Percentiles rank a stretch among this genome's conserved stretches.
These are phyloP conservation scores for Tolypocladium paradoxum DNA, from an alignment of 2,329 filamentous ascomycete genomes.

Conservation along the genomic window DNA sequence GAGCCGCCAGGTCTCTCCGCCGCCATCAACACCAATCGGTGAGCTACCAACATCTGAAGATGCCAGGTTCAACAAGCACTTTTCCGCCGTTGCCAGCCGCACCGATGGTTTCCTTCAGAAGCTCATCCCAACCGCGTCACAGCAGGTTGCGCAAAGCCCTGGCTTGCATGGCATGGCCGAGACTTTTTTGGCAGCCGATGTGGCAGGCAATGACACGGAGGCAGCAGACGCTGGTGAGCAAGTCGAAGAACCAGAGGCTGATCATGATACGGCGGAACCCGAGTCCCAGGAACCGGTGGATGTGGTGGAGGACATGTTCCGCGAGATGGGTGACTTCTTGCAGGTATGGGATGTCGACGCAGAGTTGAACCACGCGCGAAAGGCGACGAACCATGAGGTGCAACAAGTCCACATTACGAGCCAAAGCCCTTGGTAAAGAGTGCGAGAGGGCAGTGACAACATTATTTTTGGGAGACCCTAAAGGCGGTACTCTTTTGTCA, in stretches of 20 bases:
- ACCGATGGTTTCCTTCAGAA: slow-evolving; percentile 17
- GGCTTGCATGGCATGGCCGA: slow-evolving; percentile 14
- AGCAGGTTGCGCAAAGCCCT: slow-evolving; percentile 17
- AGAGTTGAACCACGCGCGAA: slow-evolving; percentile 22
- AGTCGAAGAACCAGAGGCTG: not conserved
- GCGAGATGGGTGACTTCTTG: slow-evolving; percentile 24
- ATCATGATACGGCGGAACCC: slow-evolving; percentile 1
- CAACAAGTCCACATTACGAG: slow-evolving; percentile 1
- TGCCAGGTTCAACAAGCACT: slow-evolving; percentile 35
- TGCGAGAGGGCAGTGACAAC: not conserved
- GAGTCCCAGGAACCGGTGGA: slow-evolving; percentile 21
- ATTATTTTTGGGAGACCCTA: not conserved
- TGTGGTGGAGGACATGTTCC: slow-evolving; percentile 25
- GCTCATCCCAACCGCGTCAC: slow-evolving; percentile 31
- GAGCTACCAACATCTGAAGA: slow-evolving; percentile 23
- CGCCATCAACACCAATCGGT: slow-evolving; percentile 24
- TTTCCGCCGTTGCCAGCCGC: slow-evolving; percentile 30
- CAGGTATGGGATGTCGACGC: slow-evolving; percentile 23
- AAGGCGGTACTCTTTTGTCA: not conserved
- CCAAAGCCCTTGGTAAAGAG: slow-evolving; percentile 16
- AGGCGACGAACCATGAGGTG: slow-evolving; percentile 5
- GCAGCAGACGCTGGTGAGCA: not conserved
- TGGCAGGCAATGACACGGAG: slow-evolving; percentile 2
- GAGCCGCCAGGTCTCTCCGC: slow-evolving; percentile 28
- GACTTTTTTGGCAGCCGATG: slow-evolving; percentile 13